Evolutionary conservation across 2,329 filamentous ascomycete species (phyloP).

Genomic region (Paecilomyces variotii): DNA sequence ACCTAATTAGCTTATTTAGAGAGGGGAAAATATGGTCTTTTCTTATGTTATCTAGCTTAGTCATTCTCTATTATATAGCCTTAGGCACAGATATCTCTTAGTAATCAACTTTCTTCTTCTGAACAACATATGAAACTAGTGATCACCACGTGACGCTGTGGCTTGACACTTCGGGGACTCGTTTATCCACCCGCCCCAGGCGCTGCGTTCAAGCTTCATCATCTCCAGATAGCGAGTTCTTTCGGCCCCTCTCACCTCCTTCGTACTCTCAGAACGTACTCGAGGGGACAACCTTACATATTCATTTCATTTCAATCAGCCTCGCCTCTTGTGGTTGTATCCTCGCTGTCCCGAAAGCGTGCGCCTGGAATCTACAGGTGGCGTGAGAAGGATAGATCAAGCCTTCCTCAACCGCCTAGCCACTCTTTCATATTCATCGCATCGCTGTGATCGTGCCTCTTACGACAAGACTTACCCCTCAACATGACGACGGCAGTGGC

Average conservation of each 20-base stretch:
- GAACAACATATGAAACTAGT: no score
- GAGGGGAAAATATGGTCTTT: background rate
- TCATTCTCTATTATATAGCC: no score
- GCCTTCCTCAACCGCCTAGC: background rate
- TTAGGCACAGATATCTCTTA: no score
- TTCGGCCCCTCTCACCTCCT: background rate
- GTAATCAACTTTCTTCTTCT: no score
- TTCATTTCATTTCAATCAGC: background rate
- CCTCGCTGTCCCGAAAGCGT: background rate
- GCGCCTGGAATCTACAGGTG: background rate
- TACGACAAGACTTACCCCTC: constrained; percentile 10
- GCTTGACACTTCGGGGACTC: background rate
- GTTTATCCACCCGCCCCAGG: background rate
- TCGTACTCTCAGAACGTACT: background rate
- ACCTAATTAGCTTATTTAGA: no score
- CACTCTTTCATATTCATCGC: constrained; percentile 1
- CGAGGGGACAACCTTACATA: background rate
- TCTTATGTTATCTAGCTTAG: background rate
- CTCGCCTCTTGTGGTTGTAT: background rate
- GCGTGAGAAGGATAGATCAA: background rate
- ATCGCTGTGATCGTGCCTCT: constrained; percentile 2
- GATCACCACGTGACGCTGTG: background rate
- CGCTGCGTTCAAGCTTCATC: background rate
- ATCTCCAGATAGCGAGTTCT: background rate
- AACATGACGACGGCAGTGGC: constrained; percentile 70